A percentile compares a stretch with the other conserved stretches of the same genome.
Evolutionary conservation across 306 rosid species (phyloP).

Genomic region (Senna tora): DNA sequence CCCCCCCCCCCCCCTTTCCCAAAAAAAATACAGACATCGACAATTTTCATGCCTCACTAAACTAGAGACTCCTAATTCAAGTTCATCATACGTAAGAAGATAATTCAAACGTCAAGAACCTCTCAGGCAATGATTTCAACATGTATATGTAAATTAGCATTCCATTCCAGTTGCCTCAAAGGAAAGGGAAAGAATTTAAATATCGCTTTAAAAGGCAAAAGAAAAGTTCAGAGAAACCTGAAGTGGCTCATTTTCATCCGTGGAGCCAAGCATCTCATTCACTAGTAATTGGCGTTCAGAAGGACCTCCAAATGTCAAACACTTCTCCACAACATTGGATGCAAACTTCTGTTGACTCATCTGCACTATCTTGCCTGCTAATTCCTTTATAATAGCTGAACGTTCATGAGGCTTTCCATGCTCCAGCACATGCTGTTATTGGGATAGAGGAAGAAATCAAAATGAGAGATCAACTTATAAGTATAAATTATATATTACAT

Average conservation of each 20-base stretch:
- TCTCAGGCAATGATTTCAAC: neutral
- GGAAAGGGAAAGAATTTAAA: neutral
- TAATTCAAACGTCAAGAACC: no score
- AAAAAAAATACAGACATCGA: no score
- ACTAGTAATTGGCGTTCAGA: slow-evolving; percentile 83
- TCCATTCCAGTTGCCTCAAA: neutral
- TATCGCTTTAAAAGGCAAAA: neutral
- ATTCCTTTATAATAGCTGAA: slow-evolving; percentile 81
- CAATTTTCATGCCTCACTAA: no score
- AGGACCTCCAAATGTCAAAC: slow-evolving; percentile 88
- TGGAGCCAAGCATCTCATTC: slow-evolving; percentile 93
- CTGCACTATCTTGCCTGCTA: slow-evolving; percentile 84
- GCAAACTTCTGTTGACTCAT: slow-evolving; percentile 97
- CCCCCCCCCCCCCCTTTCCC: no score
- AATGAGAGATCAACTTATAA: neutral
- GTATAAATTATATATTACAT: neutral
- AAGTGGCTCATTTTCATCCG: slow-evolving; percentile 98
- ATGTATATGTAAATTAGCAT: neutral
- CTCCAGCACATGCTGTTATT: slow-evolving; percentile 77
- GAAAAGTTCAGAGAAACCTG: slow-evolving; percentile 49
- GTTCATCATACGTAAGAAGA: neutral
- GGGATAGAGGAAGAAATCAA: slow-evolving; percentile 2
- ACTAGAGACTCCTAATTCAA: neutral
- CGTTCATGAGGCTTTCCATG: slow-evolving; percentile 96
- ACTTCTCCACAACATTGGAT: slow-evolving; percentile 88